These are phyloP conservation scores for Yamadazyma atmosphaerica DNA, from an alignment of 1,139 yeast genomes.

Conservation along the genomic window DNA sequence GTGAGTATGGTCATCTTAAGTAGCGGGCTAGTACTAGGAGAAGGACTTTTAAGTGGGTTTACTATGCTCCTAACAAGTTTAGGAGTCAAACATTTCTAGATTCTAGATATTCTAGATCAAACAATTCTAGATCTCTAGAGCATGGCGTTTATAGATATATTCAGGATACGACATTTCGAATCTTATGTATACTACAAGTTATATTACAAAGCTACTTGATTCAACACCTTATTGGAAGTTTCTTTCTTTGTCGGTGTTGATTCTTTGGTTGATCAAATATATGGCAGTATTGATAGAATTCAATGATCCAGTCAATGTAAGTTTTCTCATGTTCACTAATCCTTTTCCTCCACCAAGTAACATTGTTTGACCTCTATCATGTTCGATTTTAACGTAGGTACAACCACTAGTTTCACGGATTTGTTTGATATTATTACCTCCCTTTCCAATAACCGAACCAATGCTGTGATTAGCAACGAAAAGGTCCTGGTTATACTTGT, in stretches of 20 bases:
- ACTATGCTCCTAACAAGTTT: slow-evolving; percentile 77
- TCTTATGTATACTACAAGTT: slow-evolving; percentile 1
- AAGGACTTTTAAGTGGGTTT: slow-evolving; percentile 82
- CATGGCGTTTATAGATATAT: no score
- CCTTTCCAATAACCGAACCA: slow-evolving; percentile 85
- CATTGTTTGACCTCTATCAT: slow-evolving; percentile 47
- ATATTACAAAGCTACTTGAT: slow-evolving; percentile 2
- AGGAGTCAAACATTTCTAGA: slow-evolving; percentile 29
- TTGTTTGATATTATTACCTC: slow-evolving; percentile 80
- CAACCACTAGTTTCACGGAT: slow-evolving; percentile 75
- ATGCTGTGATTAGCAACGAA: slow-evolving; percentile 76
- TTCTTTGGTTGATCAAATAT: slow-evolving; percentile 72
- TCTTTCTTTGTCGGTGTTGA: slow-evolving; percentile 62
- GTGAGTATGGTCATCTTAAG: slow-evolving; percentile 83
- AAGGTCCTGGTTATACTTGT: slow-evolving; percentile 64
- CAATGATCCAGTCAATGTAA: slow-evolving; percentile 70
- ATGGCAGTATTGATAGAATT: slow-evolving; percentile 77
- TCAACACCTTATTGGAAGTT: slow-evolving; percentile 18
- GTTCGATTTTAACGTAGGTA: slow-evolving; percentile 69
- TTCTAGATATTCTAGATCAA: background rate
- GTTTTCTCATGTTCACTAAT: slow-evolving; percentile 56
- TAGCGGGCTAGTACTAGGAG: slow-evolving; percentile 91
- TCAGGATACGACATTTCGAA: background rate
- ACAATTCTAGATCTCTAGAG: no score
- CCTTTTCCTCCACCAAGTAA: slow-evolving; percentile 60